These are phyloP conservation scores for Zea luxurians DNA, from an alignment of 176 grass and related monocot species.

Conservation along the genomic window DNA sequence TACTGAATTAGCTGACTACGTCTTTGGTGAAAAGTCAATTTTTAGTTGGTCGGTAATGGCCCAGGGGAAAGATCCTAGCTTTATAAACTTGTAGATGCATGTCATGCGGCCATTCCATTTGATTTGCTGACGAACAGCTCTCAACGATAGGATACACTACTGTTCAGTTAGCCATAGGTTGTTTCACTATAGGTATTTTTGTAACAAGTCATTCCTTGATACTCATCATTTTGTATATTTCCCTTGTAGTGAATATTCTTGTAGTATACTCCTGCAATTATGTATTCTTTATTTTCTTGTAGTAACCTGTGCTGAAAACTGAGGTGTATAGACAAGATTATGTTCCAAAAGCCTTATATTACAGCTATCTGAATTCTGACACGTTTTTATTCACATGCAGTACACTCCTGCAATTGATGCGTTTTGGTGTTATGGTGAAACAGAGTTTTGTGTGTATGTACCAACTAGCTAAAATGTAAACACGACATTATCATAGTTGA, in stretches of 20 bases:
- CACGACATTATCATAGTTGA: no score
- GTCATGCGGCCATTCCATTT: neutral
- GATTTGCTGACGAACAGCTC: conserved; percentile 5
- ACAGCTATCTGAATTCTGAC: conserved; percentile 29
- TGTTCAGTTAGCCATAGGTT: conserved; percentile 12
- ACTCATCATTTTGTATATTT: neutral
- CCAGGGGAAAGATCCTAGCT: no score
- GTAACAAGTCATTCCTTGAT: neutral
- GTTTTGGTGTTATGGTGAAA: no score
- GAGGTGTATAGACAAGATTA: conserved; percentile 5
- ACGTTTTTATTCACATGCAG: conserved; percentile 40
- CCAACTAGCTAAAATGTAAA: no score
- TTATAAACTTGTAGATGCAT: no score
- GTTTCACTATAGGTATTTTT: neutral
- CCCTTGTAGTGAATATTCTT: neutral
- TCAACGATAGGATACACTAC: neutral
- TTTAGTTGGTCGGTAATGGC: no score
- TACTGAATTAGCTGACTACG: no score
- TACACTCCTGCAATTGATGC: conserved; percentile 95
- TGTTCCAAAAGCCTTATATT: neutral
- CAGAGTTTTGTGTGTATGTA: no score
- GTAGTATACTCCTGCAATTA: neutral
- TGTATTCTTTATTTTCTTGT: neutral
- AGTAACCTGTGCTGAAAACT: neutral
- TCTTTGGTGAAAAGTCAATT: no score